Evolutionary conservation across 495 filamentous ascomycete genomes (phyloP), one percentile per base, ranked within the genome.

Genomic region (Aspergillus sclerotiicarbonarius): DNA sequence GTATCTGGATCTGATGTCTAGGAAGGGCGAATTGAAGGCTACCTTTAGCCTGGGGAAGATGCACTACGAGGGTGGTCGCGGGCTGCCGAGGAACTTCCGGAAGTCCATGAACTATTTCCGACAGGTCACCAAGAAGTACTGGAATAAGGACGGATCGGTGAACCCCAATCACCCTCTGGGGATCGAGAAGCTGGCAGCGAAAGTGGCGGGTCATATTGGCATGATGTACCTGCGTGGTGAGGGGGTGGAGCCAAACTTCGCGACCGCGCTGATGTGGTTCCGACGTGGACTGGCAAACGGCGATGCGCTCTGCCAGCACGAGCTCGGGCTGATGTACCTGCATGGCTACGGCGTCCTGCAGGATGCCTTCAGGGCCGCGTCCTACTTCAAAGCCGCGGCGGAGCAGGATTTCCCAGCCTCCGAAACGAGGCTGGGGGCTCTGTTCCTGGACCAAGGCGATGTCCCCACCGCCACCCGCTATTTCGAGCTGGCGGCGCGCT

Each of bases 211-310:
- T 8, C 92, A 90, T 69, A 83, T 99, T 49, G 94, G 94, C 0
- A 77, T 90, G 44, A 99, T 98, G 90, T 93, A 90, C 68, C 72
- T 98, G 49, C 88, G 94, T 12, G 94, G 93, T 13, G 94, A 98
- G 68, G 93, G 92, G 6, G 87, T 92, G 48, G 79, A 86, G 50
- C 91, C 96, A 66, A 88, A 84, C 71, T 91, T 83, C 58, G 78
- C 81, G 30, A 85, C 84, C 50, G 94, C 94, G 2, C 71, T 82
- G 57, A 84, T 80, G 29, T 99, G 95, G 95, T 96, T 99, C 70
- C 82, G 84, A 48, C 88, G 90, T 13, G 94, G 94, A 30, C 72
- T 92, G 45, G 73, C 76, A 15, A 89, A 87, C 62, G 90, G 87
- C 8, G 95, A 99, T 71, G 74, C 89, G 6, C 81, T 94, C 35